These are phyloP conservation scores for Stagonosporopsis tanaceti DNA, from an alignment of 2,329 filamentous ascomycete species.

Conservation along the genomic window DNA sequence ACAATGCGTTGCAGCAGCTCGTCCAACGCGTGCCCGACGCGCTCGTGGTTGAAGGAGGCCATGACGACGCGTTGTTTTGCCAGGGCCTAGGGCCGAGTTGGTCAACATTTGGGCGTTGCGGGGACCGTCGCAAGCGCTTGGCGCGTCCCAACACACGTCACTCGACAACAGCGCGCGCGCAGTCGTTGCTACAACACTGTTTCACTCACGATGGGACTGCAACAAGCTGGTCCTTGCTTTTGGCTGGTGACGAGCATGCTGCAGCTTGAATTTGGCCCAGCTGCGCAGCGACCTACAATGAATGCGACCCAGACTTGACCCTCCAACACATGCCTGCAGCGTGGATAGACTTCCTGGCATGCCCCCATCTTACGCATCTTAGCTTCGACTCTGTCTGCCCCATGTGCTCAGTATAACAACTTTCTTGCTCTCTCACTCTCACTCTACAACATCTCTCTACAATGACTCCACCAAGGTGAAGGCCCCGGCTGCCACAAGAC, in stretches of 20 bases:
- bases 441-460: background rate
- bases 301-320: background rate
- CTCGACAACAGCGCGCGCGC: background rate
- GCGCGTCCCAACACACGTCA: background rate
- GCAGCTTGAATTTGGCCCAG: background rate
- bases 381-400: background rate
- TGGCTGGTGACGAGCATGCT: background rate
- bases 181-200: background rate
- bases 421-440: background rate
- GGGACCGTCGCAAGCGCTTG: constrained; percentile 5
- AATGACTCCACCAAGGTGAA: background rate
- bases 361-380: background rate
- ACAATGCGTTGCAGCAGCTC: constrained; percentile 79
- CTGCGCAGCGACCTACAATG: background rate
- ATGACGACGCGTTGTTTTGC: constrained; percentile 39
- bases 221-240: background rate
- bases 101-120: constrained; percentile 16
- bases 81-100: background rate
- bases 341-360: background rate
- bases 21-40: constrained; percentile 80
- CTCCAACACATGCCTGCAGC: background rate
- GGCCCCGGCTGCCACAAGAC: background rate
- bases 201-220: background rate
- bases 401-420: too few species aligned
- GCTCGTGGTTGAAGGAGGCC: constrained; percentile 56